Evolutionary conservation across 768 basidiomycete species (phyloP).

Genomic region (Termitomyces sp.): DNA sequence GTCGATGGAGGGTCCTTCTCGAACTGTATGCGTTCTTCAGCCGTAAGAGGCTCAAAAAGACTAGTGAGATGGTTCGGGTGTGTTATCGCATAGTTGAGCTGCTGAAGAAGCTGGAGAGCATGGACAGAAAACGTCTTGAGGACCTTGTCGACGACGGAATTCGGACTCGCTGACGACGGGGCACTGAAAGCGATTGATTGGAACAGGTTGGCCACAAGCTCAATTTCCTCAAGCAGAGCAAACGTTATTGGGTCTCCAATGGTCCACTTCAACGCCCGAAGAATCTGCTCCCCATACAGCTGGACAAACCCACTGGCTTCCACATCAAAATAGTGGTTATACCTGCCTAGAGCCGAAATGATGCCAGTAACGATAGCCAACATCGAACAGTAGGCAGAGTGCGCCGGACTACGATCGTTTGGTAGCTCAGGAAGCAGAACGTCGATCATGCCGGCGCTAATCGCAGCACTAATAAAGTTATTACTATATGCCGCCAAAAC

Average conservation of each 20-base stretch:
- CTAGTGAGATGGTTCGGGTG: conserved; percentile 88
- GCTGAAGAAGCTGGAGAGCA: conserved; percentile 73
- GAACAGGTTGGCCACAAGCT: conserved; percentile 75
- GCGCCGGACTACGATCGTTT: conserved; percentile 73
- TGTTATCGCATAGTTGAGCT: conserved; percentile 84
- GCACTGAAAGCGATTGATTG: conserved; percentile 62
- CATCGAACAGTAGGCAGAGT: conserved; percentile 81
- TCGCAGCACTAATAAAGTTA: conserved; percentile 71
- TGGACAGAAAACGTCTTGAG: conserved; percentile 64
- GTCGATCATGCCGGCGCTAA: conserved; percentile 71
- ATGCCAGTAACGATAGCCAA: conserved; percentile 74
- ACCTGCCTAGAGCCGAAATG: conserved; percentile 54
- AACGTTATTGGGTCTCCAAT: conserved; percentile 73
- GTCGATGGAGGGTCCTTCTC: conserved; percentile 61
- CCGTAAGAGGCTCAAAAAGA: conserved; percentile 72
- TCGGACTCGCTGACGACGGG: conserved; percentile 37
- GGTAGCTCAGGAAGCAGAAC: conserved; percentile 64
- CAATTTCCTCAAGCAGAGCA: conserved; percentile 77
- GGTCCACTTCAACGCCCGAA: conserved; percentile 75
- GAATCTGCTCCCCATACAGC: conserved; percentile 78
- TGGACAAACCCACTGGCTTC: conserved; percentile 86
- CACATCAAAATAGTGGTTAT: conserved; percentile 74
- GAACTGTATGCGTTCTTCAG: conserved; percentile 64
- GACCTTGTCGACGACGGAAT: conserved; percentile 54
- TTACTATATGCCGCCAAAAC: conserved; percentile 79